Evolutionary conservation across 1,284 basidiomycete species (phyloP).

Genomic region (Heterobasidion parviporum): DNA sequence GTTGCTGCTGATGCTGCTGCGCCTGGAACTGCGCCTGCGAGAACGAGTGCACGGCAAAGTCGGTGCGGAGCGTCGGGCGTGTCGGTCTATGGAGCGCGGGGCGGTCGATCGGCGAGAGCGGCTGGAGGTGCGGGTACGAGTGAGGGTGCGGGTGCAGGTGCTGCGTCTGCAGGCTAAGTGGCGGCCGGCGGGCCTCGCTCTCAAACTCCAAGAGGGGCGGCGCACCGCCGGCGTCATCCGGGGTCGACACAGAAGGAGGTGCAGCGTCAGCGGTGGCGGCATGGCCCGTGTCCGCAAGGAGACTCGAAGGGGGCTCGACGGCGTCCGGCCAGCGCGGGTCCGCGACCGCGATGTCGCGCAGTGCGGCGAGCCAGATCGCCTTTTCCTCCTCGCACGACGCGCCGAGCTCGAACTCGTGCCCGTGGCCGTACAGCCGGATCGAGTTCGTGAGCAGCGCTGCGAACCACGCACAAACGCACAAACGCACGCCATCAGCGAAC

Average conservation of each 20-base stretch:
- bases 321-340: conserved; percentile 37
- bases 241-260: too few species aligned
- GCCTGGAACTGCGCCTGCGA: neutral
- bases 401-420: conserved; percentile 76
- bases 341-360: conserved; percentile 35
- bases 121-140: neutral
- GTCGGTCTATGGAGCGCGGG: conserved; percentile 1
- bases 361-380: conserved; percentile 69
- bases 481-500: neutral
- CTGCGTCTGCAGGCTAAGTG: neutral
- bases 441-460: conserved; percentile 72
- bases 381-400: conserved; percentile 80
- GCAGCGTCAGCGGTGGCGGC: neutral
- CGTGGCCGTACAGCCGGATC: conserved; percentile 62
- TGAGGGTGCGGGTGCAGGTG: neutral
- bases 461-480: conserved; percentile 1
- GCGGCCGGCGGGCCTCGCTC: too few species aligned
- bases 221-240: too few species aligned
- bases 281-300: neutral
- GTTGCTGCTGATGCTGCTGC: too few species aligned
- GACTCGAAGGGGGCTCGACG: conserved; percentile 3
- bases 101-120: neutral
- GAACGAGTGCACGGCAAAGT: neutral
- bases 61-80: conserved; percentile 4
- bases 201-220: too few species aligned